Conservation (phyloP, 2,329 filamentous ascomycete genomes). For the Pseudofabraea citricarpa region DNA sequence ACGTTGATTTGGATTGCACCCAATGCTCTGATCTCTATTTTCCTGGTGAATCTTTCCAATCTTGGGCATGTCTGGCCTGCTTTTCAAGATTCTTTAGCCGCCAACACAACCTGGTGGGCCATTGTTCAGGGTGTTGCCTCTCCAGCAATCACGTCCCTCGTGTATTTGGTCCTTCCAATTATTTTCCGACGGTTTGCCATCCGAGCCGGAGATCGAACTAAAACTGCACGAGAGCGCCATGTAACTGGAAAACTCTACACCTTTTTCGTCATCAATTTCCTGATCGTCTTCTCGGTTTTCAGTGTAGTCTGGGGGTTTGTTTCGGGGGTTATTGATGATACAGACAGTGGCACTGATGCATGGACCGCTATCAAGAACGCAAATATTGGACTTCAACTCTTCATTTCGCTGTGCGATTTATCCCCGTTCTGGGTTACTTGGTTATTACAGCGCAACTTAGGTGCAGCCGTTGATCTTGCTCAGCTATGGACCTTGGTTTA, state of each 20-base stretch:
- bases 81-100: slow-evolving; percentile 62
- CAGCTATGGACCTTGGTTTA: slow-evolving; percentile 82
- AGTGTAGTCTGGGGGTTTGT: slow-evolving; percentile 75
- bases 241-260: slow-evolving; percentile 86
- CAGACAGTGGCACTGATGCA: slow-evolving; percentile 51
- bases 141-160: slow-evolving; percentile 78
- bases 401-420: slow-evolving; percentile 72
- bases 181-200: slow-evolving; percentile 86
- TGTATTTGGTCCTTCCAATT: slow-evolving; percentile 84
- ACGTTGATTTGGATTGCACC: slow-evolving; percentile 86
- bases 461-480: slow-evolving; percentile 88
- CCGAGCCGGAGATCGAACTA: slow-evolving; percentile 81
- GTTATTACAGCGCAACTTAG: slow-evolving; percentile 86
- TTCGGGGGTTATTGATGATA: slow-evolving; percentile 55
- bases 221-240: slow-evolving; percentile 86
- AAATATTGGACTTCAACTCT: slow-evolving; percentile 58
- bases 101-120: slow-evolving; percentile 68
- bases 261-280: slow-evolving; percentile 97
- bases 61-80: slow-evolving; percentile 73
- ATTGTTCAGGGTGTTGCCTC: slow-evolving; percentile 88
- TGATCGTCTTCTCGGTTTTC: slow-evolving; percentile 91
- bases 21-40: slow-evolving; percentile 92
- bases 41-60: slow-evolving; percentile 81
- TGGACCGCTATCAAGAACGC: slow-evolving; percentile 65
- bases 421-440: slow-evolving; percentile 94